A percentile compares a stretch with the other conserved stretches of the same genome.
Conservation (phyloP, 1,284 basidiomycete genomes). For the Phaffia rhodozyma region DNA sequence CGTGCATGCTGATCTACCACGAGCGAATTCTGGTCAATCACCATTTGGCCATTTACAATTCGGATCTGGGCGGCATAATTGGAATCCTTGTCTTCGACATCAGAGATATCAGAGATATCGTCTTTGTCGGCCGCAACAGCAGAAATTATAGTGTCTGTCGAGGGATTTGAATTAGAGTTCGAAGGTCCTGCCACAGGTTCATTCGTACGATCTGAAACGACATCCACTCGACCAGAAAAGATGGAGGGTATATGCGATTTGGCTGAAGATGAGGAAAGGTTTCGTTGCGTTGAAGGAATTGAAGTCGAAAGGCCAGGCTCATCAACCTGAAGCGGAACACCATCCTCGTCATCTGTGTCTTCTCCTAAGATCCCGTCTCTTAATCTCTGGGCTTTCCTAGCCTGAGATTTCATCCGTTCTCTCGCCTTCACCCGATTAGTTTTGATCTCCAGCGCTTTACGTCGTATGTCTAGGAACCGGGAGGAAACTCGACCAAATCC, state of each 20-base stretch:
- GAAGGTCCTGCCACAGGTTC: neutral
- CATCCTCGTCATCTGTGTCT: conserved; percentile 4
- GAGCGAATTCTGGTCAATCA: conserved; percentile 7
- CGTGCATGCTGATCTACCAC: conserved; percentile 22
- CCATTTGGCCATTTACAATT: conserved; percentile 8
- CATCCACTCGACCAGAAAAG: too few species aligned
- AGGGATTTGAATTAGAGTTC: neutral
- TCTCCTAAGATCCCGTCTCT: conserved; percentile 1
- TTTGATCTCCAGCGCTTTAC: conserved; percentile 14
- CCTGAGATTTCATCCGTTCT: conserved; percentile 8
- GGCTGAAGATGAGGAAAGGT: too few species aligned
- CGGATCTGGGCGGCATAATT: conserved; percentile 9
- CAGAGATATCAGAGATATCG: neutral
- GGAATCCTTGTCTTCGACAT: neutral
- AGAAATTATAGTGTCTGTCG: too few species aligned
- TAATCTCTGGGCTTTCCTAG: neutral
- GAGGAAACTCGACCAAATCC: conserved; percentile 10
- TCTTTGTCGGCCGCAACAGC: neutral
- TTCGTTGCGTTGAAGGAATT: too few species aligned
- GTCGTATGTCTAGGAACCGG: conserved; percentile 13
- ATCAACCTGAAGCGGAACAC: neutral
- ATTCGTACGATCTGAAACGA: too few species aligned
- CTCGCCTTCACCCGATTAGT: neutral
- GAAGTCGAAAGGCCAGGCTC: too few species aligned
- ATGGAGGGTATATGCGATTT: too few species aligned